Base-by-base conservation (phyloP, 345 rosid genomes). In the Linum usitatissimum region DNA sequence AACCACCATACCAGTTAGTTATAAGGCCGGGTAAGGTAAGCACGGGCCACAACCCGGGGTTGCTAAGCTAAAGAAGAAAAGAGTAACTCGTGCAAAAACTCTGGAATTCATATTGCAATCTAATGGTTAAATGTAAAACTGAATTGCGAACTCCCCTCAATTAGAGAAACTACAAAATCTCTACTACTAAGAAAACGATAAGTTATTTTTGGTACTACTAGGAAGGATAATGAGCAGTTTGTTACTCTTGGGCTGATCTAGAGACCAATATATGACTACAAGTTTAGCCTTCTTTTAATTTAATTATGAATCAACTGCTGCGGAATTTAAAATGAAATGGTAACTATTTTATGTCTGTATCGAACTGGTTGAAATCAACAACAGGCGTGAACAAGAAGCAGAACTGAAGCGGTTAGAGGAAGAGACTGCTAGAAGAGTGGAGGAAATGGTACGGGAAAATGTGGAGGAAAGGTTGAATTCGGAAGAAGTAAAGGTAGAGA, bases 371-470 rank as follows among this genome's bases (percentile, higher is more conserved):
- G 59, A 53, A 57, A 38, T 49, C 7, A 28, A 39, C 67, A 6
- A 5, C 74, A 87, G 95, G 80, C 75, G 73, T 66, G 89, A 78
- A 71, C 86, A 61, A 0, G 91, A 85, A 71, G 84, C 85, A 15
- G 86, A 77, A 71, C 73, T 87, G 70, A 83, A 72, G 63, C 75
- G 71, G 53, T 72, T 88, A 64, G 96, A 88, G 76, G 92, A 85
- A 72, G 90, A 85, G 78, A 85, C 91, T 55, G 83, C 88, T 13
- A 68, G 48, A 68, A 78, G 97, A 67, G 63, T 90, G 15, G 90
- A 90, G 70, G 95, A 86, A 79, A 83, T 83, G 28, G 85, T 90
- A 58, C 75, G 80, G 69, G 85, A 81, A 68, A 90, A 83, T 70
- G 95, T 90, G 34, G 95, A 84, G 70, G 90, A 86, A 64, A 80